Conservation (phyloP, 192 early-diverging fungal species). For the Cladochytrium replicatum region DNA sequence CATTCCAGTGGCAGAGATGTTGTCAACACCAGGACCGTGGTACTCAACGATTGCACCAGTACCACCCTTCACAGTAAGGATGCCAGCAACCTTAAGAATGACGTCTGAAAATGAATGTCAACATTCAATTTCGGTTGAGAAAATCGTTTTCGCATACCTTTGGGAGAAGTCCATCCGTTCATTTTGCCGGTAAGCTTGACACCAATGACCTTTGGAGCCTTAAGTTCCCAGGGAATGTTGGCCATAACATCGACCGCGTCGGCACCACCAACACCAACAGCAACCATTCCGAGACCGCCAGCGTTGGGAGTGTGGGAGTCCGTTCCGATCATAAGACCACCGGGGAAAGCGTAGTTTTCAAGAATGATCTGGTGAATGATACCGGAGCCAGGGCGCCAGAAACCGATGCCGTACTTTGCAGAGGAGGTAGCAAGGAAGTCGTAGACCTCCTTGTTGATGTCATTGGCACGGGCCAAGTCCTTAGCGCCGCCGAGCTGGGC, state of each 20-base stretch:
- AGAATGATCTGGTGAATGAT: slow-evolving; percentile 99
- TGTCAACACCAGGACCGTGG: slow-evolving; percentile 83
- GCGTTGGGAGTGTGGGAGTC: slow-evolving; percentile 77
- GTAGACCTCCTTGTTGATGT: slow-evolving; percentile 91
- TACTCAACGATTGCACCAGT: slow-evolving; percentile 97
- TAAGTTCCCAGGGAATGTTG: slow-evolving; percentile 95
- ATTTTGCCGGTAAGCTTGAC: slow-evolving; percentile 84
- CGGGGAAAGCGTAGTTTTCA: slow-evolving; percentile 98
- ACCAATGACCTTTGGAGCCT: slow-evolving; percentile 91
- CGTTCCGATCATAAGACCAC: slow-evolving; percentile 95
- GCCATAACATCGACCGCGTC: slow-evolving; percentile 99
- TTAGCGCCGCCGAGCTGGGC: slow-evolving; percentile 73
- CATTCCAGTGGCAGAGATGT: slow-evolving; percentile 96
- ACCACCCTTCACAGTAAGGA: slow-evolving; percentile 95
- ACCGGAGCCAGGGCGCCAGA: slow-evolving; percentile 93
- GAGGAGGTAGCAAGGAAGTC: slow-evolving; percentile 78
- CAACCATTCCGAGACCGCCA: slow-evolving; percentile 92
- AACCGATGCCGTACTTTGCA: slow-evolving; percentile 89
- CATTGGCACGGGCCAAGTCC: slow-evolving; percentile 77
- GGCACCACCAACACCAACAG: slow-evolving; percentile 97
- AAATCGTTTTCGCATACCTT: too few relatives aligned
- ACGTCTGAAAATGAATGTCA: too few relatives aligned
- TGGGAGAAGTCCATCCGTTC: slow-evolving; percentile 85
- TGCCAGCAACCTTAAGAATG: slow-evolving; percentile 96
- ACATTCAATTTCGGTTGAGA: too few relatives aligned